These are phyloP conservation scores for Oryza longistaminata DNA, from an alignment of 176 grass and related monocot species.

Conservation along the genomic window DNA sequence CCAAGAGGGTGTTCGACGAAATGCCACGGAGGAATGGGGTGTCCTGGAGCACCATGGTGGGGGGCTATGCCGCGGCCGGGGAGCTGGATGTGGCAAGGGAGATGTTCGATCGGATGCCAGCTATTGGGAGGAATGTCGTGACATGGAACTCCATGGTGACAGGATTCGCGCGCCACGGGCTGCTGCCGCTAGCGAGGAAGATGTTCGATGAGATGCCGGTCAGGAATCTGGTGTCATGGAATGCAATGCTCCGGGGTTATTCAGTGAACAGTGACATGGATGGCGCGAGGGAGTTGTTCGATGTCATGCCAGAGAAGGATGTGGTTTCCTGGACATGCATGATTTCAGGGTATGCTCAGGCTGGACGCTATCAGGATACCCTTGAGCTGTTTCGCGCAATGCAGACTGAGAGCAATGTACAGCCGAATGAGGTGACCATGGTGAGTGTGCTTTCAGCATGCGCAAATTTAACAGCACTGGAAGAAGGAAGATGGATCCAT, in stretches of 20 bases:
- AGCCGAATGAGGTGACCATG: conserved; percentile 81
- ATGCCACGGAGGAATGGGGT: conserved; percentile 66
- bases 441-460: conserved; percentile 74
- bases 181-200: conserved; percentile 51
- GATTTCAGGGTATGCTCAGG: conserved; percentile 69
- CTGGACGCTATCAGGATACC: conserved; percentile 39
- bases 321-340: conserved; percentile 72
- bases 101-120: conserved; percentile 64
- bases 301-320: conserved; percentile 59
- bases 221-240: conserved; percentile 70
- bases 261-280: conserved; percentile 48
- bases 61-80: conserved; percentile 49
- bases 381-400: conserved; percentile 63
- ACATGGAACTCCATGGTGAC: conserved; percentile 78
- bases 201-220: conserved; percentile 69
- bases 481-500: conserved; percentile 69
- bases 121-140: conserved; percentile 45
- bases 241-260: conserved; percentile 62
- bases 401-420: conserved; percentile 36
- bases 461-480: conserved; percentile 50
- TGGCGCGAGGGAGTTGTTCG: conserved; percentile 44
- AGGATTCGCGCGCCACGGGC: conserved; percentile 15
- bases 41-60: conserved; percentile 65
- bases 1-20: conserved; percentile 50
- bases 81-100: conserved; percentile 58